Base-by-base conservation (phyloP, 805 yeast genomes). In the Candida tibetensis region DNA sequence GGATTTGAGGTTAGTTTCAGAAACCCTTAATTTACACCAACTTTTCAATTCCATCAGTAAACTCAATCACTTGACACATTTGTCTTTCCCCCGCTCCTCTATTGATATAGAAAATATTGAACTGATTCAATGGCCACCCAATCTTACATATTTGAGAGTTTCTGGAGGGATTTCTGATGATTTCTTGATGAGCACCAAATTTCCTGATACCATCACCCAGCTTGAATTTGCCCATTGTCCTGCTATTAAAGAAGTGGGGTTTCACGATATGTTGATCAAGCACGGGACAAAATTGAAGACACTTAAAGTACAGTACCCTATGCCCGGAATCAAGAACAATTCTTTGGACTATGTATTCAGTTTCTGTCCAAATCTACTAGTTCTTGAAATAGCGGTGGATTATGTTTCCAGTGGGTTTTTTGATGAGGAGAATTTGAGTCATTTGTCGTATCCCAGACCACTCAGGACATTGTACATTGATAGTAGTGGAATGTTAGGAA, bases 181-280 rank as follows among this genome's bases (percentile, higher is more conserved):
- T 32, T 91, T 91, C 58, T 67, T 93, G 10, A 64, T 72, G 29
- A 74, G 74, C 22, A 79, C 93, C 1, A 55, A 62, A n/a, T 82
- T 93, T 54, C 98, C 98, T 0, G 31, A 54, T 1, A 76, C 90
- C 1, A 80, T 91, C 28, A 77, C 77, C 2, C 75, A 77, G 15
- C 63, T 91, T 34, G 90, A 87, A 47, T 73, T 91, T 52, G 83
- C 95, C 0, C 95, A 87, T 58, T 91, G 98, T 62, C 97, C 98
- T 0, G 69, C 74, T 35, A 66, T 91, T 14, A 75, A 74, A 29
- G 85, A 83, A 17, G 72, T 67, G 34, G 79, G 95, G 0, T 67
- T 90, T 15, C 77, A 80, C 46, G 69, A 71, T 18, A 62, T 91
- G 39, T 60, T 89, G 13, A 62, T 69, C 22, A 74, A 76, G 31